A percentile compares a stretch with the other conserved stretches of the same genome.
Evolutionary conservation across 768 basidiomycete genomes (phyloP).

Genomic region (Sarcodon aspratus): DNA sequence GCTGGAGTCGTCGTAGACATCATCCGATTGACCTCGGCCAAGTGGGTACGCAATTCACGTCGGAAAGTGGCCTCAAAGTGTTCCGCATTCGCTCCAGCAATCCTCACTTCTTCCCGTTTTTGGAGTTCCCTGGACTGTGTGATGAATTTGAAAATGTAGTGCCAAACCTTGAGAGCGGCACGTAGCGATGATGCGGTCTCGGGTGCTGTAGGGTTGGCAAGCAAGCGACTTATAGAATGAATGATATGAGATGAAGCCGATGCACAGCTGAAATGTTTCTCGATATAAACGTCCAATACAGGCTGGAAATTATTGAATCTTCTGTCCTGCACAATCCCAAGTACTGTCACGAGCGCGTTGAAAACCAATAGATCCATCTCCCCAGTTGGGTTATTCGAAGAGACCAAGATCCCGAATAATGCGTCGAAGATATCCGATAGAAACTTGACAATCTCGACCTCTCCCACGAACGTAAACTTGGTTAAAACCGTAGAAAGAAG

Average conservation of each 20-base stretch:
- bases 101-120: constrained; percentile 66
- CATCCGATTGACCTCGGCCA: constrained; percentile 76
- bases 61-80: constrained; percentile 82
- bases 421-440: constrained; percentile 86
- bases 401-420: constrained; percentile 80
- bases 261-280: constrained; percentile 75
- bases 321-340: constrained; percentile 87
- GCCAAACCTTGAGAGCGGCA: constrained; percentile 92
- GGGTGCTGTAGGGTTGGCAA: constrained; percentile 57
- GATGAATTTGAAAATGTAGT: constrained; percentile 93
- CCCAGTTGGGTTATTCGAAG: constrained; percentile 57
- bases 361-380: constrained; percentile 84
- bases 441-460: constrained; percentile 92
- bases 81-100: constrained; percentile 74
- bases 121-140: constrained; percentile 83
- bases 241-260: constrained; percentile 78
- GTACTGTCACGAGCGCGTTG: constrained; percentile 81
- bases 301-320: constrained; percentile 93
- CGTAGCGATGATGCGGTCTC: constrained; percentile 74
- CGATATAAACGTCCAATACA: constrained; percentile 89
- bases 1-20: constrained; percentile 73
- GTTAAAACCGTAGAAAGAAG: constrained; percentile 60
- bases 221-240: constrained; percentile 75
- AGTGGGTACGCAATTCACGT: constrained; percentile 66
- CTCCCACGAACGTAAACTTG: constrained; percentile 86